Conservation (phyloP, 176 grass and related monocot species). For the Luzula sylvatica region DNA sequence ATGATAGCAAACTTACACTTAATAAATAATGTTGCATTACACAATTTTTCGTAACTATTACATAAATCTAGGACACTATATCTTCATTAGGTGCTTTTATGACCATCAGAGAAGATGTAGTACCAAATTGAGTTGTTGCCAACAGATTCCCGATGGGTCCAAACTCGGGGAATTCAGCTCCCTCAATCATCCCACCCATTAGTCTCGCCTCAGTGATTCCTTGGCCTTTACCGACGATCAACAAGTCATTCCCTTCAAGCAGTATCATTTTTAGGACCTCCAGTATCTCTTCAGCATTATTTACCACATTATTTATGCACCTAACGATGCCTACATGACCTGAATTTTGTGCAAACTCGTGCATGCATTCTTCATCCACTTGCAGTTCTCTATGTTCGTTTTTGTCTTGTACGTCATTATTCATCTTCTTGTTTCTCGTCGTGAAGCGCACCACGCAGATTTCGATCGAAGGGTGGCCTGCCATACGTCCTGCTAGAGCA, state of each 20-base stretch:
- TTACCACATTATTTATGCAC: conserved; percentile 38
- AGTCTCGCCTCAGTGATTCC: conserved; percentile 17
- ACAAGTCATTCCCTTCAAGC: conserved; percentile 35
- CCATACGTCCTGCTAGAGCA: no score
- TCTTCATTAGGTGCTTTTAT: conserved; percentile 40
- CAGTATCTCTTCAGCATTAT: conserved; percentile 50
- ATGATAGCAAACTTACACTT: no score
- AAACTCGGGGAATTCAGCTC: conserved; percentile 69
- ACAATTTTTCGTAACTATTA: no score
- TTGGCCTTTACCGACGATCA: conserved; percentile 45
- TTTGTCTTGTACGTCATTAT: conserved; percentile 15
- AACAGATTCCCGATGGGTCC: conserved; percentile 62
- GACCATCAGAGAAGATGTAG: conserved; percentile 41
- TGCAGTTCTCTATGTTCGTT: conserved; percentile 32
- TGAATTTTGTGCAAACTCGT: conserved; percentile 29
- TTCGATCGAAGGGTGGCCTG: conserved; percentile 33
- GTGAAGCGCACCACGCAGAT: conserved; percentile 47
- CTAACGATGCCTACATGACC: conserved; percentile 10
- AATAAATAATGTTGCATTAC: no score
- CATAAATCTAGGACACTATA: no score
- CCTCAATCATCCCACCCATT: conserved; percentile 51
- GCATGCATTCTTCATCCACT: conserved; percentile 36
- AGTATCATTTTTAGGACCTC: conserved; percentile 31
- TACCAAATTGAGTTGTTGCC: conserved; percentile 45
- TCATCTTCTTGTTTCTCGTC: conserved; percentile 6